Conservation (phyloP, 148 eudicot species). For the Rhododendron williamsianum region DNA sequence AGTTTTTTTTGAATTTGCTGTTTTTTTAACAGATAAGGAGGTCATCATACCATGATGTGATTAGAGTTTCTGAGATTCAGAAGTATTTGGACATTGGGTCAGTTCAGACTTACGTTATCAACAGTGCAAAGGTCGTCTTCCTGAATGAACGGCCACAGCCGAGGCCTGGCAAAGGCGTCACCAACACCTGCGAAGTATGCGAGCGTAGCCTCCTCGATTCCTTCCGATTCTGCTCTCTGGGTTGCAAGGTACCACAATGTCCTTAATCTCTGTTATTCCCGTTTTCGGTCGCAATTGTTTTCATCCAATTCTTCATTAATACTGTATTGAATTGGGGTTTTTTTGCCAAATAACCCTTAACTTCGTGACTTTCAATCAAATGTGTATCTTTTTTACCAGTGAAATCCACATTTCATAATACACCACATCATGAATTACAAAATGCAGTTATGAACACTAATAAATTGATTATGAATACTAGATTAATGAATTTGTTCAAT, state of each 20-base stretch:
- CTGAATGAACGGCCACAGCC: slow-evolving; percentile 88
- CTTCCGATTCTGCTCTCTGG: slow-evolving; percentile 89
- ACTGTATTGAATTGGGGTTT: background rate
- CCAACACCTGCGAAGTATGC: slow-evolving; percentile 79
- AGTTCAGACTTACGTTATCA: slow-evolving; percentile 84
- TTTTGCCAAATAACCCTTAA: background rate
- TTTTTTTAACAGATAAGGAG: slow-evolving; percentile 59
- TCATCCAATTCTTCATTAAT: background rate
- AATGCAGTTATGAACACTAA: background rate
- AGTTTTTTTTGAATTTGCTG: background rate
- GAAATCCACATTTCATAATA: background rate
- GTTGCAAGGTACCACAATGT: slow-evolving; percentile 64
- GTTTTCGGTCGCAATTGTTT: background rate
- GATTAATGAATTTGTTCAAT: background rate
- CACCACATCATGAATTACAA: background rate
- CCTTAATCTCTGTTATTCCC: background rate
- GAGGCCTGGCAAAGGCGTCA: slow-evolving; percentile 92
- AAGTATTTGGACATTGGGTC: slow-evolving; percentile 69
- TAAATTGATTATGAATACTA: background rate
- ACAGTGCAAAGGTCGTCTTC: slow-evolving; percentile 87
- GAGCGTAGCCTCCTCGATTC: slow-evolving; percentile 86
- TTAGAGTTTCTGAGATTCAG: slow-evolving; percentile 79
- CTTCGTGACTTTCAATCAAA: background rate
- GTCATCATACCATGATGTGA: slow-evolving; percentile 94
- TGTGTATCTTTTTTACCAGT: background rate